These are phyloP conservation scores for Wickerhamiella bombiphila DNA, from an alignment of 805 yeast genomes.

Conservation along the genomic window DNA sequence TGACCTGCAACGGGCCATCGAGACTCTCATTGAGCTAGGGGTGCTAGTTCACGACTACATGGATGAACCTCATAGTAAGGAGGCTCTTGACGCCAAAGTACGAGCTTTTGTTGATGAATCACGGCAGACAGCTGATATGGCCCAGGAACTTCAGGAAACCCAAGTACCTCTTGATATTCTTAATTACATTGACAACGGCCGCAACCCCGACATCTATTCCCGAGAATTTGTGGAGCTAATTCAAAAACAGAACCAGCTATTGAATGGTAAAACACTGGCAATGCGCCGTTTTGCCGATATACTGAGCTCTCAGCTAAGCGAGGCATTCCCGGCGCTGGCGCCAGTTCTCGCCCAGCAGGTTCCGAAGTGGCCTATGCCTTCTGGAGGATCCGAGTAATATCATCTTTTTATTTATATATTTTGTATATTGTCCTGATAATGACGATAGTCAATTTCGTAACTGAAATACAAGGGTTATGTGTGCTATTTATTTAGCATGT, in stretches of 20 bases:
- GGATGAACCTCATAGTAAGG: slow-evolving; percentile 68
- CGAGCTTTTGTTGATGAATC: slow-evolving; percentile 13
- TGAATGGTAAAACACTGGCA: slow-evolving; percentile 72
- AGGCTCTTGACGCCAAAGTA: slow-evolving; percentile 30
- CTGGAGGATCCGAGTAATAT: too few species aligned
- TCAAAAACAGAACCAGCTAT: slow-evolving; percentile 73
- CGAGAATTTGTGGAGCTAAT: slow-evolving; percentile 92
- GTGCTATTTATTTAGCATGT: too few species aligned
- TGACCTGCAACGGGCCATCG: slow-evolving; percentile 42
- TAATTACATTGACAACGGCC: slow-evolving; percentile 84
- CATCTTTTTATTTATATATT: too few species aligned
- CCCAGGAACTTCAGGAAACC: slow-evolving; percentile 11
- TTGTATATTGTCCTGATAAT: too few species aligned
- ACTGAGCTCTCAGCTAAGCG: slow-evolving; percentile 51
- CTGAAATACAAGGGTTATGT: too few species aligned
- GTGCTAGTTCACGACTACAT: slow-evolving; percentile 78
- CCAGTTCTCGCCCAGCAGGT: too few species aligned
- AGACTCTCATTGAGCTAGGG: slow-evolving; percentile 77
- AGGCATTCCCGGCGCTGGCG: slow-evolving; percentile 70
- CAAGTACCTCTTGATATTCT: slow-evolving; percentile 62
- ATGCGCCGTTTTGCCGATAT: slow-evolving; percentile 44
- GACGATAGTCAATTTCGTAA: too few species aligned
- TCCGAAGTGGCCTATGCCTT: too few species aligned
- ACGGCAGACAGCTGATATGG: slow-evolving; percentile 7
- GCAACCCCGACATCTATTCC: slow-evolving; percentile 94